Evolutionary conservation across 1,284 basidiomycete species (phyloP).

Genomic region (Ustilago crameri): DNA sequence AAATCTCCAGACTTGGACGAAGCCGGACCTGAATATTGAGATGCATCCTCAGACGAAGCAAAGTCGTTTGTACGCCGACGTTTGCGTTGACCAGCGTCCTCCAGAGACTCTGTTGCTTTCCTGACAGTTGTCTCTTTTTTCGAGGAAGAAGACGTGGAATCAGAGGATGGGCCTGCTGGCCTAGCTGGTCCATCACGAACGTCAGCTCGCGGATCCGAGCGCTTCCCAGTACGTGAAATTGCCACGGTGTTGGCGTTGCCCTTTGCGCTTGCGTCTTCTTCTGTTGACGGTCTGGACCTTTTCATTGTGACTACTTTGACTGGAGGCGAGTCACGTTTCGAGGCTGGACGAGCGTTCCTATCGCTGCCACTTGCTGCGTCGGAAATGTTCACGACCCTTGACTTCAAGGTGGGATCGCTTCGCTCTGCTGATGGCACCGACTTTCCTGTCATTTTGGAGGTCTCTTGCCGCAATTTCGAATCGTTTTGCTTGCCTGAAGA

Average conservation of each 20-base stretch:
- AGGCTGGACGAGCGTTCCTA: not conserved
- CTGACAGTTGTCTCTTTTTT: slow-evolving; percentile 7
- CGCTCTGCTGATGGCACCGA: too few species aligned
- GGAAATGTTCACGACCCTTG: too few species aligned
- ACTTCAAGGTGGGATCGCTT: too few species aligned
- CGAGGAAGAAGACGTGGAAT: not conserved
- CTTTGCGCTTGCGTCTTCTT: not conserved
- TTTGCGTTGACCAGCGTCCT: slow-evolving; percentile 23
- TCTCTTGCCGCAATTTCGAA: not conserved
- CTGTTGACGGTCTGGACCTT: slow-evolving; percentile 13
- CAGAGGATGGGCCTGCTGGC: slow-evolving; percentile 1
- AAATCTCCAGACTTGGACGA: slow-evolving; percentile 1
- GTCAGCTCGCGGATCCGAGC: not conserved
- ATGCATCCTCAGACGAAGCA: slow-evolving; percentile 1
- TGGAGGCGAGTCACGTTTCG: slow-evolving; percentile 4
- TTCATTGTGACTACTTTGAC: slow-evolving; percentile 33
- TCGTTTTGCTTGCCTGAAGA: too few species aligned
- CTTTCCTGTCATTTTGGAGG: too few species aligned
- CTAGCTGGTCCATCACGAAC: not conserved
- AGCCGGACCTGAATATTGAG: slow-evolving; percentile 1
- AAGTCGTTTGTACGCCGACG: slow-evolving; percentile 41
- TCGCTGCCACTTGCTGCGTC: not conserved
- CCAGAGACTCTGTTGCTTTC: slow-evolving; percentile 5
- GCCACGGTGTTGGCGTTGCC: not conserved
- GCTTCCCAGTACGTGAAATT: not conserved